Conservation (phyloP, 352 stramenopile species). For the Phytophthora aleatoria region DNA sequence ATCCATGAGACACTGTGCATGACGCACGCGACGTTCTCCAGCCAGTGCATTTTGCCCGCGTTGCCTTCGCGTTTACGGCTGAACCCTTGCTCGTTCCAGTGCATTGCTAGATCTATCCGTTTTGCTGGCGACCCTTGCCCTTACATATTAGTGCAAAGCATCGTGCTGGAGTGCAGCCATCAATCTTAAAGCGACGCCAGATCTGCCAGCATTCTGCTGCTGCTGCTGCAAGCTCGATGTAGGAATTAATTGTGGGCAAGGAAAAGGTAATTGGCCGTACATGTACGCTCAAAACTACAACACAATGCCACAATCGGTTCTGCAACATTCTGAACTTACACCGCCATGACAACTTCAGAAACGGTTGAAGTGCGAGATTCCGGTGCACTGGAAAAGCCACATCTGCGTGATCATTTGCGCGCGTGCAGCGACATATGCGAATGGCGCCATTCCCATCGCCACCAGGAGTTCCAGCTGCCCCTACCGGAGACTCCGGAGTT, state of each 20-base stretch:
- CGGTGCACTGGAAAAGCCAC: slow-evolving; percentile 10
- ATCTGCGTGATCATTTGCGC: slow-evolving; percentile 3
- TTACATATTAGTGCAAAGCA: neutral
- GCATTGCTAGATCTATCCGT: slow-evolving; percentile 22
- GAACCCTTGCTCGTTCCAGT: slow-evolving; percentile 3
- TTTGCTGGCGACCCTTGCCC: slow-evolving; percentile 3
- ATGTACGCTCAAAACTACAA: too few relatives aligned
- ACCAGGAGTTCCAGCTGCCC: neutral
- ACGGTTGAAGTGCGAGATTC: slow-evolving; percentile 1
- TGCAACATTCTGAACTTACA: neutral
- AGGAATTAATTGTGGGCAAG: too few relatives aligned
- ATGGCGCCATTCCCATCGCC: slow-evolving; percentile 9
- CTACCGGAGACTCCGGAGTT: neutral
- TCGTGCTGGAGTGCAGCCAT: neutral
- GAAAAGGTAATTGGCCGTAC: too few relatives aligned
- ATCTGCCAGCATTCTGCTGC: neutral
- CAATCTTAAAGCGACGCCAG: neutral
- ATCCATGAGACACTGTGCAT: slow-evolving; percentile 15
- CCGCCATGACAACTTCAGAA: neutral
- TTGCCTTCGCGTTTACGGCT: slow-evolving; percentile 5
- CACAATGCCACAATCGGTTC: neutral
- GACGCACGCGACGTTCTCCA: slow-evolving; percentile 16
- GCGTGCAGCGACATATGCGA: slow-evolving; percentile 3
- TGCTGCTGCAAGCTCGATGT: neutral
- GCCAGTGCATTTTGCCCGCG: neutral